Evolutionary conservation across 306 rosid genomes (phyloP), one percentile per base, ranked within the genome.

Genomic region (Amphicarpaea edgeworthii): DNA sequence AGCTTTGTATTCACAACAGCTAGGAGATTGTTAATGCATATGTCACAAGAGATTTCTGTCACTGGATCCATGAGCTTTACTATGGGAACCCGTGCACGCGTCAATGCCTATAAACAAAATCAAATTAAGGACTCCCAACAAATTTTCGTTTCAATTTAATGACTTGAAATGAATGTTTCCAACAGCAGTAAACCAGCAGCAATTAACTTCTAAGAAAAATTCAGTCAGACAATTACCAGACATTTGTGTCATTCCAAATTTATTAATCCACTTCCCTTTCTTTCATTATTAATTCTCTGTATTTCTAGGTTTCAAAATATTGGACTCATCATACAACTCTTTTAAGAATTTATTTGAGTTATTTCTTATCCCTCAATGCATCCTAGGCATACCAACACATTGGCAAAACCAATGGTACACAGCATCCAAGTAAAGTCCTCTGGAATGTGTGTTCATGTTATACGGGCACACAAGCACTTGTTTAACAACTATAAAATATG

Each of bases 81-180:
- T 70, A 95, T 95, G 3, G 99, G 99, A 83, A 95, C 99, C 79
- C 99, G 87, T 63, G 99, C 99, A 63, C 90, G 92, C 6, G 97
- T 95, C 87, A 95, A 77, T 12, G 99, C 99, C 99, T 95, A 89
- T 15, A 87, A 75, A 83, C 75, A 87, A 75, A 80, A 21, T 26
- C 38, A 21, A 69, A 61, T 63, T 74, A 77, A 47, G 28, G 38
- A 68, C 62, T 26, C 74, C 8, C 7, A 49, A 68, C 10, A 61
- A 54, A 69, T 8, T 16, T 12, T 6, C 12, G 21, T 73, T 69
- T 34, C 30, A 78, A 59, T 37, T 63, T 66, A 73, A 50, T 28
- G 19, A 49, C 45, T 41, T 23, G 55, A 79, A 8, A 74, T 65
- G 26, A 69, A 79, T 37, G 38, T 43, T 28, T 75, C 28, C 24